Conservation (phyloP, 73 alveolate genomes). For the Tetrahymena borealis region DNA sequence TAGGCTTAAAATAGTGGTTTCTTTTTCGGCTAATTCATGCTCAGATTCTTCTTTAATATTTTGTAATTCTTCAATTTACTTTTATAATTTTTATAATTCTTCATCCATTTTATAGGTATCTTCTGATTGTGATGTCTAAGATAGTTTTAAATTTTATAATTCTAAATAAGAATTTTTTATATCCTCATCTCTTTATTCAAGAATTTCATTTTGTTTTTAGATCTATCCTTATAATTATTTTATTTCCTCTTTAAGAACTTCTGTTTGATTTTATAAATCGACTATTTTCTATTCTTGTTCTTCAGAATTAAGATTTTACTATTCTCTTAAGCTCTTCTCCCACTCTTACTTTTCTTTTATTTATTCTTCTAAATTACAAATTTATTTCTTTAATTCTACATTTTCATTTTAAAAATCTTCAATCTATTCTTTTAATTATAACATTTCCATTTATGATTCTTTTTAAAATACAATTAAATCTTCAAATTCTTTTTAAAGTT, state of each 20-base stretch:
- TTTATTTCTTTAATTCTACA: too few species aligned
- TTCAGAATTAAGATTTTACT: not conserved
- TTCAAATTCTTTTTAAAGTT: too few species aligned
- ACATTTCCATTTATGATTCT: too few species aligned
- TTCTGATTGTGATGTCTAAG: too few species aligned
- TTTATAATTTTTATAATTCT: too few species aligned
- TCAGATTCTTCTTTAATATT: not conserved
- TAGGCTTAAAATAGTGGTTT: not conserved
- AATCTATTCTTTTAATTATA: too few species aligned
- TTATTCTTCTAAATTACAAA: too few species aligned
- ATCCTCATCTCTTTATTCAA: not conserved
- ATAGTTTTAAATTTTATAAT: not conserved
- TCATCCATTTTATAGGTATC: too few species aligned
- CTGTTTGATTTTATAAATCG: not conserved
- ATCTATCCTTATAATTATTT: not conserved
- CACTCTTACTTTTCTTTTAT: too few species aligned
- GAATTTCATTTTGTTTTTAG: not conserved
- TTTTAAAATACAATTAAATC: too few species aligned
- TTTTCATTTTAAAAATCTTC: too few species aligned
- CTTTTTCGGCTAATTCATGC: not conserved
- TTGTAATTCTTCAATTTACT: not conserved
- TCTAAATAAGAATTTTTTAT: not conserved
- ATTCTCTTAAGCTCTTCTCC: not conserved
- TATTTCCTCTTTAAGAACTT: not conserved
- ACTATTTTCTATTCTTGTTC: not conserved